Conservation (phyloP, 2,329 filamentous ascomycete genomes). For the Botryotinia calthae region DNA sequence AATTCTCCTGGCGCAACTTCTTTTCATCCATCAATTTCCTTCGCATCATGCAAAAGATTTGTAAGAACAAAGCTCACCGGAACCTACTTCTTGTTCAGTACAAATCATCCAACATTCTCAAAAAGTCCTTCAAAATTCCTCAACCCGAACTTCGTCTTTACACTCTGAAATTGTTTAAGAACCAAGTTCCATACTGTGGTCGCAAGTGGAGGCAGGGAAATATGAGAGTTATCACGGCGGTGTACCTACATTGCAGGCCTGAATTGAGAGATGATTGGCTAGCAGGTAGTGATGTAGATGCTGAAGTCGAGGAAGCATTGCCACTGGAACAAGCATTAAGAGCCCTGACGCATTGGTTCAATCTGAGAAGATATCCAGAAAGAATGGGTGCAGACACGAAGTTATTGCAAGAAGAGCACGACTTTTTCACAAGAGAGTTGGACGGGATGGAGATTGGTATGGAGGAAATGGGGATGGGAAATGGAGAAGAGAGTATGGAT, state of each 20-base stretch:
- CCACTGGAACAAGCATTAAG: conserved; percentile 88
- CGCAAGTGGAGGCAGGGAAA: conserved; percentile 97
- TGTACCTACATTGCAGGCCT: conserved; percentile 89
- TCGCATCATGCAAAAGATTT: conserved; percentile 95
- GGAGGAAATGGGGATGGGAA: conserved; percentile 30
- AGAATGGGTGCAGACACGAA: conserved; percentile 58
- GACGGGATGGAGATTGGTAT: conserved; percentile 62
- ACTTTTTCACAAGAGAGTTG: conserved; percentile 76
- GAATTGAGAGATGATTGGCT: conserved; percentile 96
- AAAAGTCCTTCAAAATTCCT: conserved; percentile 87
- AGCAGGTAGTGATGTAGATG: conserved; percentile 84
- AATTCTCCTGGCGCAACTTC: conserved; percentile 91
- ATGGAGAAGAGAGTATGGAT: conserved; percentile 25
- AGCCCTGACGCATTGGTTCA: conserved; percentile 92
- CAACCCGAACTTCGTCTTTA: conserved; percentile 86
- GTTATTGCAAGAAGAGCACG: conserved; percentile 68
- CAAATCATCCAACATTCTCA: conserved; percentile 88
- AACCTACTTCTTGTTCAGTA: conserved; percentile 93
- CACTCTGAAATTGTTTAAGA: conserved; percentile 97
- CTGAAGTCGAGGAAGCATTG: conserved; percentile 87
- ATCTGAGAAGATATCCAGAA: conserved; percentile 77
- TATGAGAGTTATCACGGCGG: conserved; percentile 97
- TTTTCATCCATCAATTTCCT: conserved; percentile 94
- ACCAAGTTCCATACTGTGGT: conserved; percentile 95
- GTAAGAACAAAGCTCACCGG: conserved; percentile 91